Conservation (phyloP, 2,329 filamentous ascomycete species). For the Trichoderma brevicompactum region DNA sequence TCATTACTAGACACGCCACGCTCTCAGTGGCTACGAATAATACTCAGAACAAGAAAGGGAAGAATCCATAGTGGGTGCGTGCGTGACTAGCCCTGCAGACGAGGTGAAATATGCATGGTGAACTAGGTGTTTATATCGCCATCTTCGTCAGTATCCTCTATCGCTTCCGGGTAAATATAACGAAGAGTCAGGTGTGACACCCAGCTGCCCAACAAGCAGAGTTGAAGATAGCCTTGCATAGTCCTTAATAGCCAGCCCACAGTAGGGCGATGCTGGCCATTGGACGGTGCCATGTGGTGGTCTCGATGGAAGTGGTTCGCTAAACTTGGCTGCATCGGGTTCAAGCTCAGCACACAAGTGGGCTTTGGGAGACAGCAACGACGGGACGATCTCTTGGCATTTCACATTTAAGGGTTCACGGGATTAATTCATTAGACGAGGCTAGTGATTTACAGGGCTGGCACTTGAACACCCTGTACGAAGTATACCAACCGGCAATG, state of each 20-base stretch:
- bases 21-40: neutral
- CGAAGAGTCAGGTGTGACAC: neutral
- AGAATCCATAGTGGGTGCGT: neutral
- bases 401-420: constrained; percentile 6
- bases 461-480: neutral
- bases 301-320: constrained; percentile 13
- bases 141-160: neutral
- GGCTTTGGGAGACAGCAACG: neutral
- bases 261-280: neutral
- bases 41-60: neutral
- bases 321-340: neutral
- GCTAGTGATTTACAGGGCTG: constrained; percentile 3
- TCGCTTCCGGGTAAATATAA: constrained; percentile 1
- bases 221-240: constrained; percentile 15
- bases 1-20: neutral
- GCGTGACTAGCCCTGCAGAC: neutral
- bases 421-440: neutral
- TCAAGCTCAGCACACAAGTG: neutral
- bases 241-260: neutral
- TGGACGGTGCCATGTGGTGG: constrained; percentile 16
- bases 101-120: neutral
- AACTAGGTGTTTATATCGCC: neutral
- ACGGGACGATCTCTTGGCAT: constrained; percentile 16
- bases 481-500: neutral
- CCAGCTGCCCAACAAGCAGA: neutral